Conservation (phyloP, 1,139 yeast species). For the Chernovozyma aurita region DNA sequence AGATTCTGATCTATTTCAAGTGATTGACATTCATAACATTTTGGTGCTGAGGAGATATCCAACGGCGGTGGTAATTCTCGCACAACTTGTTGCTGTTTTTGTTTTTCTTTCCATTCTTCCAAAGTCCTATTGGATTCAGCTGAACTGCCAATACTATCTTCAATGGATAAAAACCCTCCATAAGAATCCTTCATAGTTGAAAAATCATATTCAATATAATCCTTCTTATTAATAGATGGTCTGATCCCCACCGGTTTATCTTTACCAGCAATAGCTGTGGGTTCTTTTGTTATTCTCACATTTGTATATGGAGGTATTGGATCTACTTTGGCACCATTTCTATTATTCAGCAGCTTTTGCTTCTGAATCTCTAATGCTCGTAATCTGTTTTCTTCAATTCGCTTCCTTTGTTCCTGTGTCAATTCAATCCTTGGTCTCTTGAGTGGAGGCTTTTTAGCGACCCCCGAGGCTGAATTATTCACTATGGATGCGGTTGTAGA, state of each 20-base stretch:
- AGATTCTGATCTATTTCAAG: constrained; percentile 76
- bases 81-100: constrained; percentile 37
- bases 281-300: constrained; percentile 11
- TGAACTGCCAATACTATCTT: constrained; percentile 19
- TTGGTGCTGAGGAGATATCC: constrained; percentile 68
- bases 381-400: constrained; percentile 54
- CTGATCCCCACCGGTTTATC: constrained; percentile 9
- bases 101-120: constrained; percentile 76
- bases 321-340: constrained; percentile 25
- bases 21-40: constrained; percentile 76
- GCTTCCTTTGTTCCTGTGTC: constrained; percentile 49
- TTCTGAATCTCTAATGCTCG: constrained; percentile 53
- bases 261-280: not conserved
- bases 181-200: constrained; percentile 82
- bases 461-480: not conserved
- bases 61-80: constrained; percentile 64
- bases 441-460: constrained; percentile 11
- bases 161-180: constrained; percentile 76
- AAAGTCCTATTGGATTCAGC: constrained; percentile 41
- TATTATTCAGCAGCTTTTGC: constrained; percentile 26
- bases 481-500: constrained; percentile 12
- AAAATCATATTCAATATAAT: constrained; percentile 89
- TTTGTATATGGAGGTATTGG: constrained; percentile 1
- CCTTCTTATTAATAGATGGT: constrained; percentile 51
- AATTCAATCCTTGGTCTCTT: constrained; percentile 24